Conservation (phyloP, 1,284 basidiomycete species). For the Paramarasmius palmivorus region DNA sequence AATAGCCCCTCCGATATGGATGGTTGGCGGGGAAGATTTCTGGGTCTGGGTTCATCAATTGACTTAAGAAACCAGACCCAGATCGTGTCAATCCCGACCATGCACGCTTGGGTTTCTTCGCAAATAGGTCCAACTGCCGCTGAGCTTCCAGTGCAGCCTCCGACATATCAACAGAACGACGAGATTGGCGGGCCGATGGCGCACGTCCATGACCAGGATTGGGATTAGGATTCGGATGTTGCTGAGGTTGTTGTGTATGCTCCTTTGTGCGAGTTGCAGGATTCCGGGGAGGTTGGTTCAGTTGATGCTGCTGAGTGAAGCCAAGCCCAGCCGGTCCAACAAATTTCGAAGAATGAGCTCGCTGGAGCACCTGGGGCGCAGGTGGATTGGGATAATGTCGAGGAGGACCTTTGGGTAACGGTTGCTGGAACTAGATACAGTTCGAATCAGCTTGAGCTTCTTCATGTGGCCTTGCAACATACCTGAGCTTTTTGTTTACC, state of each 20-base stretch:
- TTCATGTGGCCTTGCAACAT: too few relatives aligned
- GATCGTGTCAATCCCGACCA: conserved; percentile 60
- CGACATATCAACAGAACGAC: conserved; percentile 18
- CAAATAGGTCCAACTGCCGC: conserved; percentile 74
- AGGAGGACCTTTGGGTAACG: not conserved
- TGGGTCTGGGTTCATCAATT: conserved; percentile 71
- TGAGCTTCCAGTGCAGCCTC: conserved; percentile 63
- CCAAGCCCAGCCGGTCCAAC: conserved; percentile 17
- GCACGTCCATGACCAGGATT: conserved; percentile 1
- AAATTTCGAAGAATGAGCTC: conserved; percentile 26
- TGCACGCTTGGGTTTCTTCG: conserved; percentile 69
- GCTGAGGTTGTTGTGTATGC: conserved; percentile 15
- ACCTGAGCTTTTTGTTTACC: not conserved
- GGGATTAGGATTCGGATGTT: conserved; percentile 20
- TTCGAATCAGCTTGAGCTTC: too few relatives aligned
- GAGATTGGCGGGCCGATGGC: conserved; percentile 14
- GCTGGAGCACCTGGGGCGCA: conserved; percentile 18
- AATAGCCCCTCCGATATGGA: conserved; percentile 54
- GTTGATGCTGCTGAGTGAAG: conserved; percentile 8
- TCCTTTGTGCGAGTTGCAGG: conserved; percentile 1
- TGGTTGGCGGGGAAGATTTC: conserved; percentile 57
- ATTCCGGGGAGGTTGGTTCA: too few relatives aligned
- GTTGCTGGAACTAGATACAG: not conserved
- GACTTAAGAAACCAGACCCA: conserved; percentile 60
- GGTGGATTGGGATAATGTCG: conserved; percentile 10